These are phyloP conservation scores for Penicillium sp. DNA, from an alignment of 2,329 filamentous ascomycete genomes.

Conservation along the genomic window DNA sequence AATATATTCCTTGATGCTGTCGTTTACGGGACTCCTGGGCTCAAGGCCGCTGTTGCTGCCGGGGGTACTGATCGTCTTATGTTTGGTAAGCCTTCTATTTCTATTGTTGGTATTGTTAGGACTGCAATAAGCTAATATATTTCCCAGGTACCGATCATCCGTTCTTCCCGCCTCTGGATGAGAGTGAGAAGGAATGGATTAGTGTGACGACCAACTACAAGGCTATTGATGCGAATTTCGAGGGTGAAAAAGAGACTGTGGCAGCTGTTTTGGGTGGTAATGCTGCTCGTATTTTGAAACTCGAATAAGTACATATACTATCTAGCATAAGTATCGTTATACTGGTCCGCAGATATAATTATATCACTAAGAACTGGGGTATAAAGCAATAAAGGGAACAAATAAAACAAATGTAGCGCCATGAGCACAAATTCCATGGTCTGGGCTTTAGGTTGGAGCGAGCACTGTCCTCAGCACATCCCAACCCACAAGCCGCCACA, in stretches of 20 bases:
- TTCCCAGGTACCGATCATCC: slow-evolving; percentile 43
- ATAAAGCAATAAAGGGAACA: background rate
- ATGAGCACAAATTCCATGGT: background rate
- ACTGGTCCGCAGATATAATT: background rate
- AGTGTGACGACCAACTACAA: slow-evolving; percentile 49
- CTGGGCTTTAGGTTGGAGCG: background rate
- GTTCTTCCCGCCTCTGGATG: slow-evolving; percentile 44
- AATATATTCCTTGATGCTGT: slow-evolving; percentile 82
- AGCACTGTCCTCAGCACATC: slow-evolving; percentile 35
- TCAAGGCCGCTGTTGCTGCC: slow-evolving; percentile 75
- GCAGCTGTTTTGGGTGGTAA: slow-evolving; percentile 45
- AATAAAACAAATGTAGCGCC: background rate
- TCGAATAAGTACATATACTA: slow-evolving; percentile 22
- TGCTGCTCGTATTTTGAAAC: slow-evolving; percentile 42
- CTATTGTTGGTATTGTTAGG: background rate
- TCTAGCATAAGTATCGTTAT: background rate
- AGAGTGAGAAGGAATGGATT: slow-evolving; percentile 40
- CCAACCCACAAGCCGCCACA: slow-evolving; percentile 60
- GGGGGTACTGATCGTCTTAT: slow-evolving; percentile 43
- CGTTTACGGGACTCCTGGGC: slow-evolving; percentile 54
- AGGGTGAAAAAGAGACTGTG: slow-evolving; percentile 28
- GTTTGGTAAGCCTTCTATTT: slow-evolving; percentile 33
- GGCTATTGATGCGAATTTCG: slow-evolving; percentile 43
- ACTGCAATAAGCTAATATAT: slow-evolving; percentile 3
- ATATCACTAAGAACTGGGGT: background rate